Conservation (phyloP, 2,329 filamentous ascomycete species). For the Diaporthe sp. region DNA sequence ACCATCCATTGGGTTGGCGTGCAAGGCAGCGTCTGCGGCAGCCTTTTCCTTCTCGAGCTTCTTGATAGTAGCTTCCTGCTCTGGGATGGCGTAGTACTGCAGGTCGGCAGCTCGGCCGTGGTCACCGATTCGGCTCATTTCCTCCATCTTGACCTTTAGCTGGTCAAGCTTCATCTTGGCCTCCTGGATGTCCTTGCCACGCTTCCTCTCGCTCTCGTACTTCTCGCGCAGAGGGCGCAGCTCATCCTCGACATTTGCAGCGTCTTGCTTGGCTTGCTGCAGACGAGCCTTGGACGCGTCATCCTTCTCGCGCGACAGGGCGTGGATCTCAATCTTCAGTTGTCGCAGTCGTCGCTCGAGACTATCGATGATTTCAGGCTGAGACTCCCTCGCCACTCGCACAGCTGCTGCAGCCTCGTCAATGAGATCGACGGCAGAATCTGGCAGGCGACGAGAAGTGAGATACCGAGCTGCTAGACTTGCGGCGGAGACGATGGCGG, state of each 20-base stretch:
- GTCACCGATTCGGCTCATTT: slow-evolving; percentile 90
- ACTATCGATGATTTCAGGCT: slow-evolving; percentile 95
- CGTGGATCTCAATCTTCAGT: slow-evolving; percentile 97
- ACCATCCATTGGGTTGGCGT: slow-evolving; percentile 66
- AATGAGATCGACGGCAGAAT: slow-evolving; percentile 96
- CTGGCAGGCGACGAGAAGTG: slow-evolving; percentile 89
- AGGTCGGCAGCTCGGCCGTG: slow-evolving; percentile 91
- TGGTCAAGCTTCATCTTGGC: slow-evolving; percentile 95
- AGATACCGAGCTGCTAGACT: slow-evolving; percentile 94
- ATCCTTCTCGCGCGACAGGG: slow-evolving; percentile 92
- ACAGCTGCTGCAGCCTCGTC: slow-evolving; percentile 98
- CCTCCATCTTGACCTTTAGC: slow-evolving; percentile 91
- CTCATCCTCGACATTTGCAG: slow-evolving; percentile 95
- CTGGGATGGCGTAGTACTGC: slow-evolving; percentile 97
- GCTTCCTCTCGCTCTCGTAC: slow-evolving; percentile 93
- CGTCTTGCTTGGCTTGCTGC: slow-evolving; percentile 86
- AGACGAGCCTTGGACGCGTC: slow-evolving; percentile 90
- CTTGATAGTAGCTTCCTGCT: slow-evolving; percentile 86
- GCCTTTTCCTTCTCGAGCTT: slow-evolving; percentile 85
- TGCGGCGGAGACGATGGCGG: slow-evolving; percentile 91
- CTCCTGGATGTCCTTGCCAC: slow-evolving; percentile 92
- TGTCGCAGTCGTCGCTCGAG: slow-evolving; percentile 92
- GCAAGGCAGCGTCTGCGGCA: slow-evolving; percentile 80
- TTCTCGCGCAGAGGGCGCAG: slow-evolving; percentile 92
- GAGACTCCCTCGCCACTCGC: slow-evolving; percentile 93